These are phyloP conservation scores for Dothideomycetes sp. DNA, from an alignment of 2,329 filamentous ascomycete species.

Conservation along the genomic window DNA sequence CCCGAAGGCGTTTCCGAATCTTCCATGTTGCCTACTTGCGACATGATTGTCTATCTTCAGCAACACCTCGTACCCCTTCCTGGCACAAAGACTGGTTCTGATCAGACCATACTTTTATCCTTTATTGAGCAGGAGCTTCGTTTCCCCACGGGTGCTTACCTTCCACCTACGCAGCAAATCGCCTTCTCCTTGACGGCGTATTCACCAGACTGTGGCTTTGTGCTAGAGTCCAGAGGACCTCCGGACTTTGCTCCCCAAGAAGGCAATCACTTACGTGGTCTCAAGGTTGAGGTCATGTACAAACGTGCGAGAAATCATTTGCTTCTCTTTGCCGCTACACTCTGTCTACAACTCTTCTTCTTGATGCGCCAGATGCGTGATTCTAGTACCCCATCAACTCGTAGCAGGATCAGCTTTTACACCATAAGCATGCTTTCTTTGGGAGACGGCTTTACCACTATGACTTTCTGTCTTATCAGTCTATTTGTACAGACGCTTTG, in stretches of 20 bases:
- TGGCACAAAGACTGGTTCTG: conserved; percentile 3
- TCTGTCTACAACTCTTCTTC: conserved; percentile 46
- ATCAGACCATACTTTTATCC: conserved; percentile 29
- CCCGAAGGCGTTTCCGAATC: conserved; percentile 48
- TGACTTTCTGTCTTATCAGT: conserved; percentile 45
- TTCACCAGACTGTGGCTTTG: conserved; percentile 58
- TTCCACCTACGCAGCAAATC: conserved; percentile 43
- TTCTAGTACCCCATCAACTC: conserved; percentile 54
- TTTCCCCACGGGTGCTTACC: conserved; percentile 48
- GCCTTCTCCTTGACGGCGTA: conserved; percentile 53
- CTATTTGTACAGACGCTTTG: conserved; percentile 48
- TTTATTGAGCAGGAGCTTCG: conserved; percentile 51
- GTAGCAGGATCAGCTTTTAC: conserved; percentile 56
- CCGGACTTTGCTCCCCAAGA: conserved; percentile 45
- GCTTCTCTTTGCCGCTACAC: conserved; percentile 41
- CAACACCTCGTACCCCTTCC: conserved; percentile 45
- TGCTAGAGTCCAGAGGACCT: conserved; percentile 52
- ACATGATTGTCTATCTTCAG: conserved; percentile 81
- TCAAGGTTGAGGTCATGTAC: conserved; percentile 48
- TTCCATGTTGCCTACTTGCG: conserved; percentile 65
- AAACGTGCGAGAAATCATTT: conserved; percentile 41
- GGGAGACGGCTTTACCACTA: conserved; percentile 51
- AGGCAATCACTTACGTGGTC: conserved; percentile 44
- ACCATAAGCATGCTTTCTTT: conserved; percentile 53
- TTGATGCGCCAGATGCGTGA: conserved; percentile 56